These are phyloP conservation scores for Vaccinium corymbosum DNA, from an alignment of 148 eudicot species.

Conservation along the genomic window DNA sequence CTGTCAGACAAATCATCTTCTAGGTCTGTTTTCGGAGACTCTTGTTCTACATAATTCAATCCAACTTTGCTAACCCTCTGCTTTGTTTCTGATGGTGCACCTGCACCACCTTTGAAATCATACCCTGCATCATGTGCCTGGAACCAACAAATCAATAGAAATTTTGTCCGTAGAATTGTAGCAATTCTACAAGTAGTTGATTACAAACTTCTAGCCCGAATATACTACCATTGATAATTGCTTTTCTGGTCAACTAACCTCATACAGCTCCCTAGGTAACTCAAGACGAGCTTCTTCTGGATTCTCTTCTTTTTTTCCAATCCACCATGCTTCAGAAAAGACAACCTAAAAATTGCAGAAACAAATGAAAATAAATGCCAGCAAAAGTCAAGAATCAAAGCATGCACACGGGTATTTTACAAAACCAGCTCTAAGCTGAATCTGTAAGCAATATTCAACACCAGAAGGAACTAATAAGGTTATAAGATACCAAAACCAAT, in stretches of 20 bases:
- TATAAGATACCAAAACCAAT: neutral
- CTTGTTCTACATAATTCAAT: conserved; percentile 28
- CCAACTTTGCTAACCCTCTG: conserved; percentile 28
- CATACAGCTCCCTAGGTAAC: conserved; percentile 63
- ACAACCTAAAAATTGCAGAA: conserved; percentile 54
- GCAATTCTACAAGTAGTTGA: neutral
- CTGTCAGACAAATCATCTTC: conserved; percentile 48
- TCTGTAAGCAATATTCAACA: neutral
- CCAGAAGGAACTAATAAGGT: neutral
- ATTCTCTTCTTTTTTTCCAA: conserved; percentile 84
- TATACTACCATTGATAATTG: neutral
- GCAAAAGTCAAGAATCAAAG: conserved; percentile 14
- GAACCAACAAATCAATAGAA: conserved; percentile 18
- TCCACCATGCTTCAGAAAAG: conserved; percentile 96
- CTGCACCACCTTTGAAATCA: conserved; percentile 90
- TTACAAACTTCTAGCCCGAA: neutral
- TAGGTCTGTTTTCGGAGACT: conserved; percentile 37
- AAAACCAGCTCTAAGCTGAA: conserved; percentile 2
- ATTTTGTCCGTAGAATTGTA: neutral
- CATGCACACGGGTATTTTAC: neutral
- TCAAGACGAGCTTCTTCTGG: conserved; percentile 72
- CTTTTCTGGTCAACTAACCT: conserved; percentile 40
- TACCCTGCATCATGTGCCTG: conserved; percentile 46
- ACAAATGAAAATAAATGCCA: neutral
- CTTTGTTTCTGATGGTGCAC: conserved; percentile 40